phyloP scores from a whole-genome alignment of 1,284 basidiomycete genomes.

The Cutaneotrichosporon cutaneum region DNA sequence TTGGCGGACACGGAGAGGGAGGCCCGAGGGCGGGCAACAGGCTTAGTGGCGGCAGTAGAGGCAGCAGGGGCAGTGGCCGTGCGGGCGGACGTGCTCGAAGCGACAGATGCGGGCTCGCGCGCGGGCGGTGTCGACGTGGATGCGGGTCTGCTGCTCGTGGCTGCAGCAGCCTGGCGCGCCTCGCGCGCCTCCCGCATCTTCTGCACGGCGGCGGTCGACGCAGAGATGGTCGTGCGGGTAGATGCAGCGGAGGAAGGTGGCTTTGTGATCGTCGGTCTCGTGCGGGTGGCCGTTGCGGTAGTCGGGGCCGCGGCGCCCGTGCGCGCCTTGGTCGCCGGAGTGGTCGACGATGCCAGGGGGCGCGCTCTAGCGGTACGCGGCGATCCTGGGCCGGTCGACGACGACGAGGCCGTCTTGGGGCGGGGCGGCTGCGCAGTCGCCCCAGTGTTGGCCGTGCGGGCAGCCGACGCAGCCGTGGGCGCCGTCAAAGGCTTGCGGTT shows the following conservation, averaged over 20 bases:
- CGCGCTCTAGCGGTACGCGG: conserved; percentile 11
- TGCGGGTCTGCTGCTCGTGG: not conserved
- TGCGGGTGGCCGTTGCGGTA: conserved; percentile 12
- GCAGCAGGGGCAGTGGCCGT: conserved; percentile 8
- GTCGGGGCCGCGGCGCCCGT: conserved; percentile 7
- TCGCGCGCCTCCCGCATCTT: conserved; percentile 22
- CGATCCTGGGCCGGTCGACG: conserved; percentile 22
- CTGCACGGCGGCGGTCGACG: conserved; percentile 16
- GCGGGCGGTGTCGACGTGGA: conserved; percentile 7
- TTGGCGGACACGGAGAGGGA: not conserved
- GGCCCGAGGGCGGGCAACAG: not conserved
- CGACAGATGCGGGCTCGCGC: conserved; percentile 9
- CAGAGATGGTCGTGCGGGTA: not conserved
- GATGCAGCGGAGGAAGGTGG: conserved; percentile 1
- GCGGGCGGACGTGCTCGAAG: conserved; percentile 2
- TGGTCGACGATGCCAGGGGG: conserved; percentile 16
- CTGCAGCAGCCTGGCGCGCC: conserved; percentile 16
- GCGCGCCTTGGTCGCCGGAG: conserved; percentile 15
- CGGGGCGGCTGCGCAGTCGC: conserved; percentile 5
- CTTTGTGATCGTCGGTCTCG: conserved; percentile 11
- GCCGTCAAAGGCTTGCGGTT: conserved; percentile 26
- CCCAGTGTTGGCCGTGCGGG: conserved; percentile 14
- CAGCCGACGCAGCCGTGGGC: conserved; percentile 24
- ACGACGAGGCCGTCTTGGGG: conserved; percentile 22
- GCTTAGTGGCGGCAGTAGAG: not conserved